phyloP scores from a whole-genome alignment of 2,329 filamentous ascomycete genomes.

The Lachnellula suecica region DNA sequence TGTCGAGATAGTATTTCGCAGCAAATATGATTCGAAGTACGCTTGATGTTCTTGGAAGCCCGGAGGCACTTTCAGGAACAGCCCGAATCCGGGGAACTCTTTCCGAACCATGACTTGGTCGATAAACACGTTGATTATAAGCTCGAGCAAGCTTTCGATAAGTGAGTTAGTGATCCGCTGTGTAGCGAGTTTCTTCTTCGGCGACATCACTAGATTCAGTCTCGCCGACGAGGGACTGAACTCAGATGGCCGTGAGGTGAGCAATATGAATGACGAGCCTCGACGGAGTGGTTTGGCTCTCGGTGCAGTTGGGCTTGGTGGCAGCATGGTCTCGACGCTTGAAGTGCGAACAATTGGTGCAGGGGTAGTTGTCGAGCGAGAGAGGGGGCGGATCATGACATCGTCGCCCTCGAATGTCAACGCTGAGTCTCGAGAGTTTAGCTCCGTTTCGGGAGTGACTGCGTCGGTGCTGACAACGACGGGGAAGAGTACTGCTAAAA shows the following conservation, averaged over 20 bases:
- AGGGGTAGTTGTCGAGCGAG: slow-evolving; percentile 54
- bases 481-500: slow-evolving; percentile 81
- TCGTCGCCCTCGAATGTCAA: slow-evolving; percentile 85
- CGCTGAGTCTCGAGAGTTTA: slow-evolving; percentile 78
- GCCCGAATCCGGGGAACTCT: slow-evolving; percentile 83
- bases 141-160: slow-evolving; percentile 73
- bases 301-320: slow-evolving; percentile 40
- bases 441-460: slow-evolving; percentile 79
- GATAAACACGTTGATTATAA: slow-evolving; percentile 77
- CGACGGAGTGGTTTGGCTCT: slow-evolving; percentile 68
- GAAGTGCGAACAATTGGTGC: slow-evolving; percentile 74
- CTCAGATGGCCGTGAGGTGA: slow-evolving; percentile 68
- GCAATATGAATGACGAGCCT: slow-evolving; percentile 86
- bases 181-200: slow-evolving; percentile 50
- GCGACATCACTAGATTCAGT: slow-evolving; percentile 61
- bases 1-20: slow-evolving; percentile 72
- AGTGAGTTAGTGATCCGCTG: slow-evolving; percentile 65
- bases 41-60: slow-evolving; percentile 94
- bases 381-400: slow-evolving; percentile 67
- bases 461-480: slow-evolving; percentile 83
- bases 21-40: slow-evolving; percentile 88
- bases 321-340: slow-evolving; percentile 51
- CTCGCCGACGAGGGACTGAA: slow-evolving; percentile 59
- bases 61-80: slow-evolving; percentile 86
- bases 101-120: slow-evolving; percentile 85